Evolutionary conservation across 164 flowering plant species (phyloP).

Genomic region (Umbellularia californica): DNA sequence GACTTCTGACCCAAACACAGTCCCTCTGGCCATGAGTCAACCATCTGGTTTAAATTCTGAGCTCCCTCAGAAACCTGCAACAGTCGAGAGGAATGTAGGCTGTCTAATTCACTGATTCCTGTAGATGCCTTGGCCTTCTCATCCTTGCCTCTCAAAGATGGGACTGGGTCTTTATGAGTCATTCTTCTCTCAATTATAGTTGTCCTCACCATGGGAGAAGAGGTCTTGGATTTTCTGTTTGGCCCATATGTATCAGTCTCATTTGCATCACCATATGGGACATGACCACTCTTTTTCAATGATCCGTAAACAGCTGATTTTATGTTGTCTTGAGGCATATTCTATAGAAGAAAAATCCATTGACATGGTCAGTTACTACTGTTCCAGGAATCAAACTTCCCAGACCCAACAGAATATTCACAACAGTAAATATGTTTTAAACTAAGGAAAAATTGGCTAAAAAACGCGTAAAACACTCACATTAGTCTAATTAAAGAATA

Average conservation of each 20-base stretch:
- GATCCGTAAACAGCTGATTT: constrained; percentile 62
- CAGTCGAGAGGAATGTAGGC: constrained; percentile 43
- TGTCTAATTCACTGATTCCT: constrained; percentile 16
- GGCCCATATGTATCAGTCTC: constrained; percentile 56
- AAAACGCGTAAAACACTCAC: background rate
- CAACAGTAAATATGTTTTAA: background rate
- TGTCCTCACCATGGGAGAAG: constrained; percentile 25
- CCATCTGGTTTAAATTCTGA: constrained; percentile 56
- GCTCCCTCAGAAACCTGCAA: constrained; percentile 68
- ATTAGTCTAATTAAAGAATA: constrained; percentile 1
- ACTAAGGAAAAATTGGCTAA: background rate
- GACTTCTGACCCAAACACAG: constrained; percentile 32
- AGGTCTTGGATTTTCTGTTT: constrained; percentile 43
- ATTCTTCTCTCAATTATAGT: constrained; percentile 14
- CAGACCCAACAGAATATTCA: background rate
- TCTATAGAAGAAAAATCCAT: constrained; percentile 27
- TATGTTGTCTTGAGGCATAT: constrained; percentile 63
- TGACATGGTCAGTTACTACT: background rate
- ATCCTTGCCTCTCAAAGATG: constrained; percentile 11
- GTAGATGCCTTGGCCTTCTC: constrained; percentile 20
- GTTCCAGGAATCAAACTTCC: background rate
- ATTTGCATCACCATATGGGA: constrained; percentile 72
- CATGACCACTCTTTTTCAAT: constrained; percentile 27
- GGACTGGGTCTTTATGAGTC: constrained; percentile 18
- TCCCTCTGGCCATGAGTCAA: constrained; percentile 59